Evolutionary conservation across 2,329 filamentous ascomycete species (phyloP).

Genomic region (Pseudogymnoascus sp.): DNA sequence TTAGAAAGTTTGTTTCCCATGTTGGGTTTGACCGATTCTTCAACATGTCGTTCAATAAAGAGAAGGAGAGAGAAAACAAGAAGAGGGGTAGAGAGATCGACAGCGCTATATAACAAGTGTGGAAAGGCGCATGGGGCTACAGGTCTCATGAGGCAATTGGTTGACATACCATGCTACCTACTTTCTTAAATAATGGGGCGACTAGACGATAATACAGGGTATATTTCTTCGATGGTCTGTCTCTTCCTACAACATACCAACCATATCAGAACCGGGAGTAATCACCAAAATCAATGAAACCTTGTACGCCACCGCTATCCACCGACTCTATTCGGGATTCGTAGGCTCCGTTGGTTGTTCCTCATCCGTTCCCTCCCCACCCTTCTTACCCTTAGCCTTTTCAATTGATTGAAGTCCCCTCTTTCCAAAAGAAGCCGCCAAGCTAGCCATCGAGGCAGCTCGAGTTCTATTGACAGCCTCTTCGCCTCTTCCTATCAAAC

Average conservation of each 20-base stretch:
- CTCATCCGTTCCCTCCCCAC: not conserved
- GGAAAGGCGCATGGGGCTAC: not conserved
- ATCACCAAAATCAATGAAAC: not conserved
- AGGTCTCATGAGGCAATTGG: too few relatives aligned
- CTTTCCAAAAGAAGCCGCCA: slow-evolving; percentile 11
- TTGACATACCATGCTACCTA: too few relatives aligned
- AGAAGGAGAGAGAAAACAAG: not conserved
- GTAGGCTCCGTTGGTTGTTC: not conserved
- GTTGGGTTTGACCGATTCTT: not conserved
- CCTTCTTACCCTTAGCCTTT: not conserved
- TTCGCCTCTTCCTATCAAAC: slow-evolving; percentile 7
- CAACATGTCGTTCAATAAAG: not conserved
- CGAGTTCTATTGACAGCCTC: slow-evolving; percentile 12
- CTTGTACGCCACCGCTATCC: not conserved
- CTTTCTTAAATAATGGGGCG: too few relatives aligned
- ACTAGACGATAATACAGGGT: too few relatives aligned
- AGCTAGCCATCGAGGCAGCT: slow-evolving; percentile 9
- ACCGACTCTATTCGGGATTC: not conserved
- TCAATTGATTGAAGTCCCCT: slow-evolving; percentile 5
- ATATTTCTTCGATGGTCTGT: too few relatives aligned
- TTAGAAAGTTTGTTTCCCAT: not conserved
- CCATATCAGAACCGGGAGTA: not conserved
- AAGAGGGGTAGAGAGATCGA: not conserved
- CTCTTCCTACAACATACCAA: too few relatives aligned
- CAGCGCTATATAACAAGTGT: not conserved